Evolutionary conservation across 306 rosid species (phyloP), one percentile per base, ranked within the genome.

Genomic region (Ceratonia siliqua): DNA sequence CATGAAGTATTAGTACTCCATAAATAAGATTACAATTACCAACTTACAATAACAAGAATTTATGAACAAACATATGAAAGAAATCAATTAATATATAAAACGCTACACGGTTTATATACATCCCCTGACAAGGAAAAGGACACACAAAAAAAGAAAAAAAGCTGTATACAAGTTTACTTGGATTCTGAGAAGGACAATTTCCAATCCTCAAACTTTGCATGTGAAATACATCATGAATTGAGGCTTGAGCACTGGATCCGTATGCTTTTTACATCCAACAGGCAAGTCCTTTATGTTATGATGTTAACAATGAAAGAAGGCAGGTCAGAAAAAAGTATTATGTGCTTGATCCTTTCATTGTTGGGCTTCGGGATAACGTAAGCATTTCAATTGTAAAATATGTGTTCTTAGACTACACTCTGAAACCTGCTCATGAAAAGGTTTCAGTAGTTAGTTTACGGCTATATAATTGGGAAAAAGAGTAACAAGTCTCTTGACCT

Each of bases 381-480:
- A 62, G 54, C 88, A 78, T 76, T 85, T 83, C 74, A 74, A 69
- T 83, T 94, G 97, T 81, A 87, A 36, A 64, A 79, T 64, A 76
- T 94, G 95, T 38, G 96, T 75, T 87, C 87, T 86, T 84, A 90
- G 69, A 89, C 99, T 92, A 78, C 77, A 71, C 77, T 90, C 96
- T 75, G 69, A 84, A 82, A 94, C 95, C 97, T 92, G 96, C 63
- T 33, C 80, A 84, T 24, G 43, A 67, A 32, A 72, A 81, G 5
- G 20, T 7, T 80, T 68, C 18, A 2, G 43, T 45, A 24, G 12
- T 52, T 32, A 53, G 54, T 61, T 68, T 57, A 24, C 61, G 30
- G 67, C 14, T 32, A 50, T 30, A 38, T 53, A 1, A 6, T 6
- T 14, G 4, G 4, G 21, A 5, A 13, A 46, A 46, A 28, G 10